Evolutionary conservation across 257 asterid species (phyloP), one percentile per base, ranked within the genome.

Genomic region (Salvia miltiorrhiza): DNA sequence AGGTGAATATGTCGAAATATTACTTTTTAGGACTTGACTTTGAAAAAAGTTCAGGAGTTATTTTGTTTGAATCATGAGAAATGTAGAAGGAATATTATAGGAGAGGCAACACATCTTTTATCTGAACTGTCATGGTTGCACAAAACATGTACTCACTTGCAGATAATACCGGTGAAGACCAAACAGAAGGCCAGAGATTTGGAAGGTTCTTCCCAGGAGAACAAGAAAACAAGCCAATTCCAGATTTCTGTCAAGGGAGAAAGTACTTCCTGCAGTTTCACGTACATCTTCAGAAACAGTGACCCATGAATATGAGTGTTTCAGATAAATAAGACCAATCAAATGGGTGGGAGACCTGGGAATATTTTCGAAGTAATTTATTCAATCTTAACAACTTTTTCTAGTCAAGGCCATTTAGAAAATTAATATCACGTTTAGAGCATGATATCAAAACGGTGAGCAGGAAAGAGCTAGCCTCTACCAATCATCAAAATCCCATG

Each of bases 221-320:
- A 86, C 60, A 93, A 71, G 79, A 75, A 80, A 56, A 83, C 79
- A 67, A 93, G 82, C 85, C 83, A 70, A 77, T 85, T 83, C 82
- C 94, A 84, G 61, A 78, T 49, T 75, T 87, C 83, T n/a, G 71
- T 73, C 72, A 79, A 13, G n/a, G 98, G 98, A 70, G 88, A 88
- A 63, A 93, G 86, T 84, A 93, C 78, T 83, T 93, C 97, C 98
- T 93, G 90, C 85, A 84, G 62, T 77, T 47, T 67, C 62, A 76
- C 37, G 23, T 16, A 71, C 69, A 68, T 49, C 12, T 20, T 64
- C 53, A 70, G 70, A 67, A 72, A 53, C 52, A 28, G 33, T 11
- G 30, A 26, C 40, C 49, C 44, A 37, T 69, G 54, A 58, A 48
- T 48, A 21, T 45, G 69, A 70, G 48, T 32, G 67, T 77, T 67